Evolutionary conservation across 331 rosid species (phyloP), one percentile per base, ranked within the genome.

Genomic region (Erythrophleum ivorense): DNA sequence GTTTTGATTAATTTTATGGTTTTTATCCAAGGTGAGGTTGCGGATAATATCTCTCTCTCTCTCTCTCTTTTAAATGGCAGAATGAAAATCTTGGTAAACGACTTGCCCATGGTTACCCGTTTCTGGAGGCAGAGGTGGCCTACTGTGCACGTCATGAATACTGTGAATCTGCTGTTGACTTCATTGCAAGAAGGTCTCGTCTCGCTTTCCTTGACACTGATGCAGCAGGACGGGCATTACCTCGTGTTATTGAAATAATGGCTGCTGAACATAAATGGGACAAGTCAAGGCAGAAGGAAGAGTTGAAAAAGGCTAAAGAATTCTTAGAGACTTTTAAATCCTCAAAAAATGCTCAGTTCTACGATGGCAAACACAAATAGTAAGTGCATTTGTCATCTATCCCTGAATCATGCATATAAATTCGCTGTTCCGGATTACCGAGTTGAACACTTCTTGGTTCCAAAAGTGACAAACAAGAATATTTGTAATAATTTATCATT

Each of bases 41-140:
- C 33, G 21, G 34, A 52, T 33, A 31, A 45, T 46, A 43, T 80
- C 7, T 64, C 14, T 55, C 15, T 75, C n/a, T 82, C 13, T 50
- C 31, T 75, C 76, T 38, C 18, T 65, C 8, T 5, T 65, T 38
- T 63, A 11, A 38, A 34, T 73, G 72, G 18, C 53, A 71, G 75
- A 85, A 92, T 78, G 99, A 96, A 85, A 81, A 66, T 71, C 74
- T 96, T 86, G 99, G 99, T 58, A 96, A 96, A 87, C 87, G 99
- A 82, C 96, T 96, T 31, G 97, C 98, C 63, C 99, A 96, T 65
- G 94, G 99, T 72, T 92, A 96, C 87, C 98, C 99, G 16, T 91
- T 84, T 84, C 89, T 96, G 71, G 99, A 96, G 88, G 99, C 99
- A 13, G 99, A 96, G 89, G 99, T 96, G 74, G 99, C 99, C 3